Evolutionary conservation across 164 flowering plant species (phyloP).

Genomic region (Euptelea pleiosperma): DNA sequence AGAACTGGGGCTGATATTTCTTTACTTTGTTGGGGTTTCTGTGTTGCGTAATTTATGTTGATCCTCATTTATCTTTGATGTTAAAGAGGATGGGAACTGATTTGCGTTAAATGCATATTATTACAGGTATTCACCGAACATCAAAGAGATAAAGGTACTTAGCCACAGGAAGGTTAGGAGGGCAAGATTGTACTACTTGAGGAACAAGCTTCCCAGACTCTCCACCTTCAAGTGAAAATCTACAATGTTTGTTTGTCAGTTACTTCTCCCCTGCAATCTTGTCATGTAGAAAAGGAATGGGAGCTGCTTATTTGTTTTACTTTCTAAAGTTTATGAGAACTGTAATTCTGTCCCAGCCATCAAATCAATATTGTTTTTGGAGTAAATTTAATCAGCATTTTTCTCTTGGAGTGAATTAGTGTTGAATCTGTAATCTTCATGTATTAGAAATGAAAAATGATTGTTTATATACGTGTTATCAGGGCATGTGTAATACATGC

Average conservation of each 20-base stretch:
- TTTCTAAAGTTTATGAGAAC: too few relatives aligned
- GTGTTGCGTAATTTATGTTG: neutral
- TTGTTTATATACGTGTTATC: too few relatives aligned
- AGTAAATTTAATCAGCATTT: too few relatives aligned
- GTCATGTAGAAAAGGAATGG: too few relatives aligned
- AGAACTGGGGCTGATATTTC: neutral
- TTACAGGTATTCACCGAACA: constrained; percentile 83
- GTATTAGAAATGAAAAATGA: too few relatives aligned
- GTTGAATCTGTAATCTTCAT: too few relatives aligned
- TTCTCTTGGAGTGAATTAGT: too few relatives aligned
- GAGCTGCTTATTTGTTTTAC: too few relatives aligned
- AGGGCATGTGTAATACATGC: too few relatives aligned
- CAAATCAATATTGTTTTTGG: too few relatives aligned
- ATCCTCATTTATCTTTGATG: neutral
- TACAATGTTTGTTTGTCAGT: neutral
- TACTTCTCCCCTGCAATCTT: neutral
- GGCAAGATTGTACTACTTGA: constrained; percentile 82
- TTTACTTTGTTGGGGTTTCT: neutral
- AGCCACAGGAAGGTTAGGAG: constrained; percentile 90
- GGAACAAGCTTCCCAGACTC: constrained; percentile 90
- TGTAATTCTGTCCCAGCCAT: too few relatives aligned
- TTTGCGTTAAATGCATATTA: neutral
- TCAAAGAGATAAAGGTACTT: constrained; percentile 81
- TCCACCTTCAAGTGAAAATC: constrained; percentile 74
- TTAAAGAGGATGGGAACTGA: neutral